A percentile compares a stretch with the other conserved stretches of the same genome.
Evolutionary conservation across 1,284 basidiomycete genomes (phyloP).

Genomic region (Apiotrichum domesticum): DNA sequence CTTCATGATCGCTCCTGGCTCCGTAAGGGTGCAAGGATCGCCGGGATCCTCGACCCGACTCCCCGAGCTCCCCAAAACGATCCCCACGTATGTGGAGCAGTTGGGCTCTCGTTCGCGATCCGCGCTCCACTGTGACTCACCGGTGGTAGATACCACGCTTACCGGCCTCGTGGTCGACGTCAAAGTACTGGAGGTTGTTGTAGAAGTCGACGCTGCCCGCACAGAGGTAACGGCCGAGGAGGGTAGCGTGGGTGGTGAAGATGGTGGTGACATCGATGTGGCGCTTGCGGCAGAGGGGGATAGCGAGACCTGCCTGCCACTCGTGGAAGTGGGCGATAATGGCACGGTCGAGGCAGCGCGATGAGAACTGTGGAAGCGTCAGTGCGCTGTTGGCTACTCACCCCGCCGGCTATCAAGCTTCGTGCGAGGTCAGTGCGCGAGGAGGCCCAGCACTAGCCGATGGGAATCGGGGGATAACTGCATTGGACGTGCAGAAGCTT

Average conservation of each 20-base stretch:
- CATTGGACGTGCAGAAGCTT: no score
- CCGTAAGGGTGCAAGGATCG: no score
- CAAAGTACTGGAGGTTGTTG: conserved; percentile 99
- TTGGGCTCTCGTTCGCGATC: no score
- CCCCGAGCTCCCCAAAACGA: no score
- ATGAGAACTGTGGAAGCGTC: conserved; percentile 59
- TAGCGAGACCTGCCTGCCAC: conserved; percentile 97
- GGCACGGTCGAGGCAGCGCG: conserved; percentile 69
- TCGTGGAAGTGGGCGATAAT: conserved; percentile 98
- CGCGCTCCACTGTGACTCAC: conserved; percentile 21
- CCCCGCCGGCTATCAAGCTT: neutral
- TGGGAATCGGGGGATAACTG: no score
- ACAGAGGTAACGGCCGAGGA: conserved; percentile 95
- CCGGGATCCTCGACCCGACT: no score
- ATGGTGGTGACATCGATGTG: conserved; percentile 97
- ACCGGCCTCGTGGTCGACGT: conserved; percentile 97
- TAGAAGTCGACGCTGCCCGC: conserved; percentile 98
- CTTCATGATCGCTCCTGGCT: no score
- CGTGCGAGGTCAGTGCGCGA: no score
- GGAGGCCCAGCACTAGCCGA: no score
- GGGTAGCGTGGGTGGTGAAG: conserved; percentile 96
- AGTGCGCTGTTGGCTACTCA: conserved; percentile 2
- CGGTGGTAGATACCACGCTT: conserved; percentile 85
- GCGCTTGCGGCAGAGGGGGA: conserved; percentile 90
- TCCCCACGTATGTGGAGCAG: no score